These are phyloP conservation scores for Tetragonia tetragonoides DNA, from an alignment of 148 eudicot species.

Conservation along the genomic window DNA sequence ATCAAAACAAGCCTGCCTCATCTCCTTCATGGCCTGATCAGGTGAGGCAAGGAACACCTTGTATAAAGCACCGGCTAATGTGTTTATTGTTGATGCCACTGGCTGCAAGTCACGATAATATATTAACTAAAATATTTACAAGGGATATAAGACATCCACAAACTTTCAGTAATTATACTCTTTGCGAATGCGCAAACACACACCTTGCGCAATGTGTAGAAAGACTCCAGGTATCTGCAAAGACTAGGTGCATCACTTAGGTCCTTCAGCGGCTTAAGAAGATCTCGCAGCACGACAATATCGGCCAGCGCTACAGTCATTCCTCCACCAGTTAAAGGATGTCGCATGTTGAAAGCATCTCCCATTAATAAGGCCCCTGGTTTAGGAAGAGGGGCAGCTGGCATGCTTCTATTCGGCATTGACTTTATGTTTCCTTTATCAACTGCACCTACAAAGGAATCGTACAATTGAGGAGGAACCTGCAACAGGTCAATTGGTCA, in stretches of 20 bases:
- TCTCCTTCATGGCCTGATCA: conserved; percentile 70
- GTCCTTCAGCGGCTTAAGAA: conserved; percentile 65
- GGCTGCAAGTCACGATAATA: conserved; percentile 45
- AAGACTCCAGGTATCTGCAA: conserved; percentile 78
- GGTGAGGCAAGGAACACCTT: conserved; percentile 77
- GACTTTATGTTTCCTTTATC: conserved; percentile 68
- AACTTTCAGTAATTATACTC: too few relatives aligned
- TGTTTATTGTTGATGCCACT: conserved; percentile 87
- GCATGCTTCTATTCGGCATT: conserved; percentile 89
- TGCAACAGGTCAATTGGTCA: conserved; percentile 24
- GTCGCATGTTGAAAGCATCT: conserved; percentile 93
- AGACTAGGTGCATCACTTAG: conserved; percentile 62
- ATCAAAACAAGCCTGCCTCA: conserved; percentile 88
- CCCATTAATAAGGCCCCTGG: conserved; percentile 91
- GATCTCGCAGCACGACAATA: conserved; percentile 70
- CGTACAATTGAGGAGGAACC: conserved; percentile 66
- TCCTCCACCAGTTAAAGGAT: conserved; percentile 91
- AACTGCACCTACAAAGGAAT: conserved; percentile 57
- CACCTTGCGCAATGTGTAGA: conserved; percentile 84
- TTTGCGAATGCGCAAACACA: conserved; percentile 1
- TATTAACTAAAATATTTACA: not conserved
- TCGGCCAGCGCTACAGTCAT: conserved; percentile 93
- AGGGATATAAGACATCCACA: too few relatives aligned
- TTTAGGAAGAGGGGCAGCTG: conserved; percentile 72
- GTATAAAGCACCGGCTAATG: conserved; percentile 82